These are phyloP conservation scores for Fonsecaea pugnacius DNA, from an alignment of 2,329 filamentous ascomycete species.

Conservation along the genomic window DNA sequence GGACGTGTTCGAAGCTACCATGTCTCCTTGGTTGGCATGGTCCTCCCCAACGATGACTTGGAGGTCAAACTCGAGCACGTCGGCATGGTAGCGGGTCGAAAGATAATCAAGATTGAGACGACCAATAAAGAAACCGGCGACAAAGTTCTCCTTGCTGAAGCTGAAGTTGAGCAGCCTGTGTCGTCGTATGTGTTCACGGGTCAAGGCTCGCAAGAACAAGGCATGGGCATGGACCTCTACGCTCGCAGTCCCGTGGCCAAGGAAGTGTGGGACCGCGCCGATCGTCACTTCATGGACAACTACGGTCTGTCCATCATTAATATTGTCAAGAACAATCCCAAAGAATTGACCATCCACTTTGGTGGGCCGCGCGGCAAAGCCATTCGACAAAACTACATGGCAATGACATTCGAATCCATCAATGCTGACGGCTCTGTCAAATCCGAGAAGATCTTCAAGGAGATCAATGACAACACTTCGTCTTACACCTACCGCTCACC, in stretches of 20 bases:
- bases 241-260: conserved; percentile 89
- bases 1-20: conserved; percentile 97
- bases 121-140: conserved; percentile 95
- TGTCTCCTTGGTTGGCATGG: conserved; percentile 96
- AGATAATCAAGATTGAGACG: conserved; percentile 98
- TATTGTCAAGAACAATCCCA: conserved; percentile 99
- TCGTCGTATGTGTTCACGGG: conserved; percentile 98
- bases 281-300: conserved; percentile 98
- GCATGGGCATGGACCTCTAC: conserved; percentile 99
- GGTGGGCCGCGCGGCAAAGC: conserved; percentile 95
- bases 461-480: conserved; percentile 86
- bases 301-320: conserved; percentile 98
- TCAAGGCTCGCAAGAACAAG: conserved; percentile 97
- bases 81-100: conserved; percentile 96
- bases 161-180: conserved; percentile 95
- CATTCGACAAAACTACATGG: conserved; percentile 98
- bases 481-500: conserved; percentile 98
- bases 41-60: conserved; percentile 92
- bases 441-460: conserved; percentile 99
- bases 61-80: conserved; percentile 94
- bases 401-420: conserved; percentile 99
- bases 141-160: conserved; percentile 92
- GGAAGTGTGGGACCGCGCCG: conserved; percentile 96
- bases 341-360: conserved; percentile 97
- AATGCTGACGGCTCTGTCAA: conserved; percentile 89